Conservation (phyloP, 1,284 basidiomycete genomes). For the Marasmius oreades region DNA sequence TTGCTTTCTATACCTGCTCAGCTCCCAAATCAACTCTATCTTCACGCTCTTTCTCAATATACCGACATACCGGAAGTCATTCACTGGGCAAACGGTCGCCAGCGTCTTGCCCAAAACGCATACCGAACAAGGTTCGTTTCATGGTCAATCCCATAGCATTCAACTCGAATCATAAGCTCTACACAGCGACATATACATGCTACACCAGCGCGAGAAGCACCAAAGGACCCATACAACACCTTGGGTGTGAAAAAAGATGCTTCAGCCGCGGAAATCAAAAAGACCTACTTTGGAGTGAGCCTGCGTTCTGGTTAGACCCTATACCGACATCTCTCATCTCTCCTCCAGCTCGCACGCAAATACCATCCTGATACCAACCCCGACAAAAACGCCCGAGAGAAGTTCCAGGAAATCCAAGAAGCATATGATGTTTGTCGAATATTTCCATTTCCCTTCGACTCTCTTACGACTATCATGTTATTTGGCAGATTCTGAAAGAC, state of each 20-base stretch:
- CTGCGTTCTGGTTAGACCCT: neutral
- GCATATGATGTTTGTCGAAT: constrained; percentile 82
- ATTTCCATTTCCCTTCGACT: constrained; percentile 10
- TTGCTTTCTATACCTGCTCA: constrained; percentile 53
- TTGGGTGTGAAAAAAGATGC: constrained; percentile 89
- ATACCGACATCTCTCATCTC: constrained; percentile 10
- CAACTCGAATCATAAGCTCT: constrained; percentile 12
- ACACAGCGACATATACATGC: constrained; percentile 75
- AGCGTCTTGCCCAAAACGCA: neutral
- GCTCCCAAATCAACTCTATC: constrained; percentile 30
- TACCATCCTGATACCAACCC: constrained; percentile 98
- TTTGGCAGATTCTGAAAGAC: constrained; percentile 82
- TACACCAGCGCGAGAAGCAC: constrained; percentile 48
- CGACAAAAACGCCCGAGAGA: constrained; percentile 86
- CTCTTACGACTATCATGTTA: constrained; percentile 9
- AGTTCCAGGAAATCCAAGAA: constrained; percentile 95
- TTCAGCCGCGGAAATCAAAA: constrained; percentile 89
- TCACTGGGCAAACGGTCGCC: constrained; percentile 22
- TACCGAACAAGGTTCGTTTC: constrained; percentile 26
- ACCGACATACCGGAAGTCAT: constrained; percentile 24
- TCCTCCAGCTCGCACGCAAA: constrained; percentile 86
- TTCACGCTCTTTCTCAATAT: constrained; percentile 39
- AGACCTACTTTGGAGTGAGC: constrained; percentile 89
- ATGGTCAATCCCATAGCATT: constrained; percentile 2
- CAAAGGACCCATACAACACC: constrained; percentile 91